phyloP scores from a whole-genome alignment of 2,329 filamentous ascomycete genomes.

The Neonectria hederae region DNA sequence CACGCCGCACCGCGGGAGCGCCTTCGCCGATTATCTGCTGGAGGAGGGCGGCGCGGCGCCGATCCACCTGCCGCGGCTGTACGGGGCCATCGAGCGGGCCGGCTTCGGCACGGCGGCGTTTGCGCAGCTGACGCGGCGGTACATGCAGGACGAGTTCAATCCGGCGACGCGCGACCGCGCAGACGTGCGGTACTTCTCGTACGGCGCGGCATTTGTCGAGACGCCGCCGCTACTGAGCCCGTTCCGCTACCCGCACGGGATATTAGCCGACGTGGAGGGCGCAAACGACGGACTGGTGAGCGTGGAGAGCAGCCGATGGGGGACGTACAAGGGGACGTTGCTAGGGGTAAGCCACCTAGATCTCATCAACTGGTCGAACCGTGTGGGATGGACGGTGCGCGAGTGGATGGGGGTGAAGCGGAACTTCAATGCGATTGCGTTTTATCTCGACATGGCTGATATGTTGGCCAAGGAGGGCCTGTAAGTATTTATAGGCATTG shows the following conservation, averaged over 20 bases:
- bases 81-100: slow-evolving; percentile 58
- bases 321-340: slow-evolving; percentile 70
- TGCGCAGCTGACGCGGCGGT: slow-evolving; percentile 65
- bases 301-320: slow-evolving; percentile 69
- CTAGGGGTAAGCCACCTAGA: slow-evolving; percentile 70
- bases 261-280: slow-evolving; percentile 63
- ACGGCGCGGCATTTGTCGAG: slow-evolving; percentile 60
- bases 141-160: slow-evolving; percentile 70
- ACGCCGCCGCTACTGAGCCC: slow-evolving; percentile 69
- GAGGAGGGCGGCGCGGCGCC: slow-evolving; percentile 51
- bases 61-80: slow-evolving; percentile 63
- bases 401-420: slow-evolving; percentile 61
- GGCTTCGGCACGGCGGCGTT: slow-evolving; percentile 70
- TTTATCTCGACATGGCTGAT: slow-evolving; percentile 72
- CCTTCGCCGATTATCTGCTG: slow-evolving; percentile 65
- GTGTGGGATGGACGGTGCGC: slow-evolving; percentile 64
- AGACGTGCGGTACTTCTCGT: slow-evolving; percentile 68
- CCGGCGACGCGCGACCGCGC: slow-evolving; percentile 62
- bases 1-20: slow-evolving; percentile 64
- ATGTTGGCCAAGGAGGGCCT: slow-evolving; percentile 76
- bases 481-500: slow-evolving; percentile 32
- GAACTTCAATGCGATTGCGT: slow-evolving; percentile 73
- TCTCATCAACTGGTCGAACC: slow-evolving; percentile 74
- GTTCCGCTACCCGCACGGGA: slow-evolving; percentile 62
- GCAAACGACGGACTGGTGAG: slow-evolving; percentile 75